phyloP scores from a whole-genome alignment of 208 protist species.

The Vickermania spadyakhi region DNA sequence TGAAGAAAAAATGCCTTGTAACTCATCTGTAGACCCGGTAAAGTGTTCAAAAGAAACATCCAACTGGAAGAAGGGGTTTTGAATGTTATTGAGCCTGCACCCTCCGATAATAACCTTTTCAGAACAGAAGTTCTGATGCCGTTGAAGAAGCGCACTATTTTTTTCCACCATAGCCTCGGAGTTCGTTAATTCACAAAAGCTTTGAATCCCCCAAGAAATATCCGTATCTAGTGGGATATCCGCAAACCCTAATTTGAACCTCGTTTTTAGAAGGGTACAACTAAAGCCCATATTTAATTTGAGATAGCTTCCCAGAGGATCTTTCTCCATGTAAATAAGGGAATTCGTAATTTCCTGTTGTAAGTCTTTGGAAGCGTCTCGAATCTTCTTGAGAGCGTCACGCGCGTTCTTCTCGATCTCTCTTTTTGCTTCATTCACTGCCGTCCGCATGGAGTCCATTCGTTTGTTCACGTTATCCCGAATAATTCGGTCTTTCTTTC shows the following conservation, averaged over 20 bases:
- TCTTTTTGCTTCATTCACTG: neutral
- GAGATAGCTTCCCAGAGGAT: neutral
- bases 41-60: neutral
- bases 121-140: neutral
- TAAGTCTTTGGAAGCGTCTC: neutral
- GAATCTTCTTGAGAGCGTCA: neutral
- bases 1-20: too few relatives aligned
- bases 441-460: neutral
- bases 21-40: neutral
- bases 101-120: neutral
- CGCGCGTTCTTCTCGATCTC: neutral
- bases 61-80: neutral
- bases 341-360: neutral
- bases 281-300: neutral
- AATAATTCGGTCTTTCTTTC: neutral
- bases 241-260: neutral
- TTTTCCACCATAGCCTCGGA: neutral
- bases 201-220: neutral
- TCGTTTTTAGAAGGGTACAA: neutral
- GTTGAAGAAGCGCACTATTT: neutral
- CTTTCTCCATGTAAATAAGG: neutral
- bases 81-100: neutral
- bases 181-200: neutral
- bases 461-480: constrained; percentile 1
- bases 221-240: neutral